These are phyloP conservation scores for Yamadazyma dendronema DNA, from an alignment of 1,139 yeast genomes.

Conservation along the genomic window DNA sequence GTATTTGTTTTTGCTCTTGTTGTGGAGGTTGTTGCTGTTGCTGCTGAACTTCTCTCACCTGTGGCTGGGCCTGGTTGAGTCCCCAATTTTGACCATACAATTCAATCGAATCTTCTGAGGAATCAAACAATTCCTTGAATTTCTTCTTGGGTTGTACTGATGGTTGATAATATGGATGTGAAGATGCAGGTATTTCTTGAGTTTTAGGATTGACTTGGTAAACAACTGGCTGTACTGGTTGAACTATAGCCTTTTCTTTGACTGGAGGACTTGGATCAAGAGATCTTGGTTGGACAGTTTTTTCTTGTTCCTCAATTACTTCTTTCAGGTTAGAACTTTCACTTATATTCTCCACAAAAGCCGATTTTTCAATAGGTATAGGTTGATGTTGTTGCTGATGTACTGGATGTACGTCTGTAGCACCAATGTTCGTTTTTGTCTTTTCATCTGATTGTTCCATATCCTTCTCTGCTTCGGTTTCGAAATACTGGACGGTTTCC, in stretches of 20 bases:
- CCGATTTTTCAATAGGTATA: not conserved
- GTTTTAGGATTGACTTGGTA: not conserved
- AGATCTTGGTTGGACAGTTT: not conserved
- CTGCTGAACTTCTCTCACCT: no score
- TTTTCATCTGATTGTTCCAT: not conserved
- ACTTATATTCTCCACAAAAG: not conserved
- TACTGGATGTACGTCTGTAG: not conserved
- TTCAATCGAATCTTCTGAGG: slow-evolving; percentile 11
- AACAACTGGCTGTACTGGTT: not conserved
- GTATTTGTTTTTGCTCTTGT: not conserved
- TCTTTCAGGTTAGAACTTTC: not conserved
- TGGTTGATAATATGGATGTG: not conserved
- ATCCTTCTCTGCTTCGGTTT: not conserved
- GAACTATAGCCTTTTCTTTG: not conserved
- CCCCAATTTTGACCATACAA: not conserved
- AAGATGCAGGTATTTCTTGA: not conserved
- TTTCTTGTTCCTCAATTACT: not conserved
- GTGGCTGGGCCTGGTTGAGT: not conserved
- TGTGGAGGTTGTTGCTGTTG: not conserved
- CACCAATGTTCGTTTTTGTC: not conserved
- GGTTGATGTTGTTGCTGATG: not conserved
- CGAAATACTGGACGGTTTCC: slow-evolving; percentile 7
- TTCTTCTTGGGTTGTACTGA: slow-evolving; percentile 4
- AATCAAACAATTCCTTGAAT: slow-evolving; percentile 15
- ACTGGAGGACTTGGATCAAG: not conserved